Base-by-base conservation (phyloP, 148 eudicot genomes). In the Rhododendron williamsianum region DNA sequence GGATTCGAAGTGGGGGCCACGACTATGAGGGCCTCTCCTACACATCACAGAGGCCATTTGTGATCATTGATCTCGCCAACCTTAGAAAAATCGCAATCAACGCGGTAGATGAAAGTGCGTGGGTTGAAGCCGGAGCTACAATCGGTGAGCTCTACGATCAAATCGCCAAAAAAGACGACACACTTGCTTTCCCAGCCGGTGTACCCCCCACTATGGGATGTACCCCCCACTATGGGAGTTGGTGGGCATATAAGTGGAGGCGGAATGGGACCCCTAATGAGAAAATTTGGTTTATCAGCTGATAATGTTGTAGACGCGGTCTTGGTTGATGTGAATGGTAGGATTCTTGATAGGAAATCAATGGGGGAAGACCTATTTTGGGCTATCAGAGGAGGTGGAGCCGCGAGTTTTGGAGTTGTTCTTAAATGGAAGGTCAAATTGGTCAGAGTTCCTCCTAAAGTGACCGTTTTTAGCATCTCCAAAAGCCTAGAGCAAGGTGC, bases 1-100 rank as follows among this genome's bases (percentile, higher is more conserved):
- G 79, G 79, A 23, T 41, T 38, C 48, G 79, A 38, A 76, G 79
- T 76, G 79, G 79, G 0, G 79, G 79, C 48, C 79, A 76, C 18
- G 78, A 73, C 78, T 73, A 73, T 5, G 46, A 73, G 46, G 78
- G 78, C 78, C 78, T 73, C 78, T 76, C 79, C 46, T 76, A 76
- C 48, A 76, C 79, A 19, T 36, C 79, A 16, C 13, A 38, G 25
- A 36, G 48, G 79, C 49, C 79, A 19, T 76, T 76, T 18, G 79
- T 19, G 5, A 38, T 76, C 25, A 18, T 76, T 3, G 79, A 76
- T 19, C 49, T 76, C 2, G 25, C 25, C 23, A 76, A 76, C 27
- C 79, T 76, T 8, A 38, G 79, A 41, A 76, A 76, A 76, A 38
- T 76, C 49, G 19, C 79, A 18, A 76, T 76, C 48, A 76, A 41